Percentiles rank a stretch among this genome's conserved stretches.
phyloP scores from a whole-genome alignment of 352 stramenopile species.

The Phytophthora boehmeriae region DNA sequence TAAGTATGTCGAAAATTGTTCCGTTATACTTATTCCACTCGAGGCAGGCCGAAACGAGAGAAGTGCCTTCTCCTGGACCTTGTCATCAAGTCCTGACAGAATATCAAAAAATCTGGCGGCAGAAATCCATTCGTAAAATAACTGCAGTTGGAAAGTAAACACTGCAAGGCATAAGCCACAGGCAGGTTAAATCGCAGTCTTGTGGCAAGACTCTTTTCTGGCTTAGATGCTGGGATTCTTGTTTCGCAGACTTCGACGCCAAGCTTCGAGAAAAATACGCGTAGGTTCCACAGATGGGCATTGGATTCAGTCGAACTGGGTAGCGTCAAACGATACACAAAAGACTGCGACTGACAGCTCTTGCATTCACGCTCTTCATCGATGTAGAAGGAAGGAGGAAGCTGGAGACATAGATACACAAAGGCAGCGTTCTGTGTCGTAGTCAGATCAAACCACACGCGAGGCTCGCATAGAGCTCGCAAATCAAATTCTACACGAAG shows the following conservation, averaged over 20 bases:
- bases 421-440: slow-evolving; percentile 15
- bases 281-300: slow-evolving; percentile 46
- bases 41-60: slow-evolving; percentile 40
- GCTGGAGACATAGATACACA: slow-evolving; percentile 41
- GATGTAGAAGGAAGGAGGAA: slow-evolving; percentile 47
- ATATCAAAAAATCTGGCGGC: slow-evolving; percentile 43
- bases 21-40: slow-evolving; percentile 21
- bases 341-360: slow-evolving; percentile 41
- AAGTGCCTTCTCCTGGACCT: slow-evolving; percentile 53
- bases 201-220: slow-evolving; percentile 1
- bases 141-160: slow-evolving; percentile 51
- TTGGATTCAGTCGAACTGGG: slow-evolving; percentile 19
- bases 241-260: slow-evolving; percentile 56
- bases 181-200: slow-evolving; percentile 24
- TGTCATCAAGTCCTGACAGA: slow-evolving; percentile 32
- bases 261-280: slow-evolving; percentile 53
- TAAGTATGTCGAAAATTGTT: slow-evolving; percentile 47
- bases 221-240: slow-evolving; percentile 26
- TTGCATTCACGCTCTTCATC: slow-evolving; percentile 36
- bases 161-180: slow-evolving; percentile 59
- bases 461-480: slow-evolving; percentile 42
- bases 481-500: slow-evolving; percentile 49
- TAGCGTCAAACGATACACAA: slow-evolving; percentile 41
- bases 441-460: slow-evolving; percentile 55
- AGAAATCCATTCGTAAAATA: slow-evolving; percentile 54